Evolutionary conservation across 2,329 filamentous ascomycete species (phyloP).

Genomic region (Cordyceps pruinosa): DNA sequence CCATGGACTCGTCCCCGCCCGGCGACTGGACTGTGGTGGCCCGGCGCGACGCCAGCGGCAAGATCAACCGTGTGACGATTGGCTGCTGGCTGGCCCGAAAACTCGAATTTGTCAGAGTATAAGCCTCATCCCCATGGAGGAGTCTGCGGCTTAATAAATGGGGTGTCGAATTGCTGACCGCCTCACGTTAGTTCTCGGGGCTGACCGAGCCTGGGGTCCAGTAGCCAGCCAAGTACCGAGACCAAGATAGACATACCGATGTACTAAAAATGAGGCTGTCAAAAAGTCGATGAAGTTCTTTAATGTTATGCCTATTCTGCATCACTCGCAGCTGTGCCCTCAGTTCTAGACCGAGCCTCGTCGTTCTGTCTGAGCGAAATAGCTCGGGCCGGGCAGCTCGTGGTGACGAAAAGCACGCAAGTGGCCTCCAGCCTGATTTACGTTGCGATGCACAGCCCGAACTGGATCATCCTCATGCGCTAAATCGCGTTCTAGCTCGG

Average conservation of each 20-base stretch:
- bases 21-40: constrained; percentile 38
- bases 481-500: background rate
- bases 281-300: background rate
- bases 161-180: background rate
- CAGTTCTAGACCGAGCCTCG: background rate
- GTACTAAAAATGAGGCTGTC: background rate
- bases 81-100: constrained; percentile 35
- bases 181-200: background rate
- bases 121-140: no score
- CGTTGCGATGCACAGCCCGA: background rate
- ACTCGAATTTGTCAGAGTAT: constrained; percentile 8
- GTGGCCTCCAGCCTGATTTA: background rate
- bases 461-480: background rate
- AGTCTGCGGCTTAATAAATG: background rate
- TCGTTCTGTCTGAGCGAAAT: background rate
- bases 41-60: constrained; percentile 19
- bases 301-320: no score
- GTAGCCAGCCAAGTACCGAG: background rate
- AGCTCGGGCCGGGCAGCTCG: background rate
- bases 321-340: no score
- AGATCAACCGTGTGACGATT: constrained; percentile 23
- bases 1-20: constrained; percentile 34
- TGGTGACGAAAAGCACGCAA: background rate
- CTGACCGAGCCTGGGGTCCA: background rate
- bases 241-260: background rate